These are phyloP conservation scores for Fusarium sublunatum DNA, from an alignment of 2,329 filamentous ascomycete species.

Conservation along the genomic window DNA sequence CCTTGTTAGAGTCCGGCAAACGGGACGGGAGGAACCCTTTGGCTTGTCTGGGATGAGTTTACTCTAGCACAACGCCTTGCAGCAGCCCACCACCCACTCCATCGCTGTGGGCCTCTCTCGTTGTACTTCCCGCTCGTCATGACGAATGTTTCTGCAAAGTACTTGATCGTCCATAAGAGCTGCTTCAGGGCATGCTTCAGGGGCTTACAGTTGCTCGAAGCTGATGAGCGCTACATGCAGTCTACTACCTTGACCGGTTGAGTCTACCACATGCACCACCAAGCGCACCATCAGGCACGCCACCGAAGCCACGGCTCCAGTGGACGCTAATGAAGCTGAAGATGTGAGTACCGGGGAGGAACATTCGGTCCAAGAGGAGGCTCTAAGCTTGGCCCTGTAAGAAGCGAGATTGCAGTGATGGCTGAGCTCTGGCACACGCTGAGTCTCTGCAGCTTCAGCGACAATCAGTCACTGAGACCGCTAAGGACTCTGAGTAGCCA, in stretches of 20 bases:
- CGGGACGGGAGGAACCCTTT: slow-evolving; percentile 47
- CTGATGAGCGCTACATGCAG: slow-evolving; percentile 15
- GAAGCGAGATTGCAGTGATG: background rate
- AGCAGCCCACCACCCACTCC: slow-evolving; percentile 44
- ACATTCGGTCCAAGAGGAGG: slow-evolving; percentile 9
- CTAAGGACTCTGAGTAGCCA: slow-evolving; percentile 13
- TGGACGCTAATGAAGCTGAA: slow-evolving; percentile 40
- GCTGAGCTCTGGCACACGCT: slow-evolving; percentile 1
- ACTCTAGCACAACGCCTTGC: slow-evolving; percentile 46
- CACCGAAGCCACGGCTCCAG: slow-evolving; percentile 45
- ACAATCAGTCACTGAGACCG: background rate
- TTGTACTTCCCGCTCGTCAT: slow-evolving; percentile 31
- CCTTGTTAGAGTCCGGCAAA: slow-evolving; percentile 36
- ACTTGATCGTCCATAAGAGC: slow-evolving; percentile 10
- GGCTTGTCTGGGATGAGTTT: slow-evolving; percentile 41
- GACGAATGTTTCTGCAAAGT: slow-evolving; percentile 15
- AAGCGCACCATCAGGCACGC: slow-evolving; percentile 42
- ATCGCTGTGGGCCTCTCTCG: slow-evolving; percentile 37
- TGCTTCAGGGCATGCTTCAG: slow-evolving; percentile 11
- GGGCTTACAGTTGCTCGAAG: slow-evolving; percentile 3
- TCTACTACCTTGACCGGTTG: slow-evolving; percentile 36
- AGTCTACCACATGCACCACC: slow-evolving; percentile 32
- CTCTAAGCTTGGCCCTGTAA: slow-evolving; percentile 6
- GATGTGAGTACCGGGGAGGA: slow-evolving; percentile 19
- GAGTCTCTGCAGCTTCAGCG: background rate